Evolutionary conservation across 202 grass and related monocot species (phyloP).

Genomic region (Panicum virgatum): DNA sequence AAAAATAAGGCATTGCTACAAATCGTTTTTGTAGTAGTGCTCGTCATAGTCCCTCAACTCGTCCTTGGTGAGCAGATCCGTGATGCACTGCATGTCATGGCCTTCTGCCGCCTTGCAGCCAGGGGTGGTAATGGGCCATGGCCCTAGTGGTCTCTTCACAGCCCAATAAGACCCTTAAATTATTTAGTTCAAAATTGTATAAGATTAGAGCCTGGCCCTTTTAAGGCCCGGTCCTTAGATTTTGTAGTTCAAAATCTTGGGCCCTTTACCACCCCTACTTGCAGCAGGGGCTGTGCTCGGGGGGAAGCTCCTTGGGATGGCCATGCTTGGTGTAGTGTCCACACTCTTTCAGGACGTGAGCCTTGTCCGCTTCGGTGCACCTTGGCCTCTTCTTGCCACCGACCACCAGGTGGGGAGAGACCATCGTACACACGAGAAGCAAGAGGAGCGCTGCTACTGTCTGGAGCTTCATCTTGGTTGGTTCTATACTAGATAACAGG

Average conservation of each 20-base stretch:
- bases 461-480: neutral
- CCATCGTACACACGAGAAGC: neutral
- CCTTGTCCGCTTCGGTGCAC: neutral
- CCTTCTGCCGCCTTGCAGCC: neutral
- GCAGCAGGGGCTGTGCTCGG: neutral
- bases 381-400: neutral
- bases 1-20: too few relatives aligned
- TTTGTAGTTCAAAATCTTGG: too few relatives aligned
- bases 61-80: neutral
- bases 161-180: too few relatives aligned
- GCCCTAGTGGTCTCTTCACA: too few relatives aligned
- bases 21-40: too few relatives aligned
- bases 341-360: neutral
- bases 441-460: neutral
- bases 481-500: neutral
- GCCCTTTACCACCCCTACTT: too few relatives aligned
- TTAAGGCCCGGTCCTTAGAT: too few relatives aligned
- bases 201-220: too few relatives aligned
- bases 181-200: too few relatives aligned
- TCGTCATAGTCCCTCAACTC: neutral
- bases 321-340: neutral
- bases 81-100: neutral
- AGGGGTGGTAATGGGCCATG: too few relatives aligned
- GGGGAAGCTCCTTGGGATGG: neutral
- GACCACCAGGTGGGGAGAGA: neutral